Evolutionary conservation across 805 yeast species (phyloP), one percentile per base, ranked within the genome.

Genomic region (Hanseniaspora meyeri): DNA sequence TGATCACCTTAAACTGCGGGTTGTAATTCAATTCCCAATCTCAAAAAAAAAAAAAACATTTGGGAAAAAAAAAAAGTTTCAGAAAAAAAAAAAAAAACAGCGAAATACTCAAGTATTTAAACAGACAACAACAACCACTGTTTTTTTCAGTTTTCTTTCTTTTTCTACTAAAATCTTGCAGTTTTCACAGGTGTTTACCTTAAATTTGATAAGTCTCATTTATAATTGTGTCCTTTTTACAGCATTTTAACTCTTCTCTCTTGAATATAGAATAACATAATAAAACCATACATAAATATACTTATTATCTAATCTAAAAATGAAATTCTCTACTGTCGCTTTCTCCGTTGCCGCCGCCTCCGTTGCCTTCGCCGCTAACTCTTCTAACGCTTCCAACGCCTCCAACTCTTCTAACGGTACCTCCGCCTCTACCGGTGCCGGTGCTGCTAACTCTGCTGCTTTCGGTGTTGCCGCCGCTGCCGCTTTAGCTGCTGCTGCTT

Each of bases 401-500:
- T 72, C 85, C 57, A 64, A 71, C 66, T 66, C 75, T 57, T 68
- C 79, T 58, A 69, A 62, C 64, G 65, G 68, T 59, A 65, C 72
- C 60, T 73, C 75, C 64, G 68, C 67, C 62, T 69, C 75, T 45
- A 70, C 75, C 60, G 71, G 70, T 64, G 77, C 74, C 64, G 80
- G 77, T 65, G 82, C 78, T 65, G 74, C 71, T 61, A 70, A 76
- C 63, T 75, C 74, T 71, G 77, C 78, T 73, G 85, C 87, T 68
- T 74, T 74, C 65, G 83, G 85, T 74, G 79, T 81, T 68, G 74
- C 83, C 66, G 90, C 88, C 79, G 89, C 86, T 66, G 87, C 83
- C 69, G 86, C 85, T 64, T 90, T 89, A 63, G 90, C 89, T 67
- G 90, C 87, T 78, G 82, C 83, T 66, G 72, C 72, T 72, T 69